phyloP scores from a whole-genome alignment of 2,329 filamentous ascomycete species.

The Coniochaeta sp. region DNA sequence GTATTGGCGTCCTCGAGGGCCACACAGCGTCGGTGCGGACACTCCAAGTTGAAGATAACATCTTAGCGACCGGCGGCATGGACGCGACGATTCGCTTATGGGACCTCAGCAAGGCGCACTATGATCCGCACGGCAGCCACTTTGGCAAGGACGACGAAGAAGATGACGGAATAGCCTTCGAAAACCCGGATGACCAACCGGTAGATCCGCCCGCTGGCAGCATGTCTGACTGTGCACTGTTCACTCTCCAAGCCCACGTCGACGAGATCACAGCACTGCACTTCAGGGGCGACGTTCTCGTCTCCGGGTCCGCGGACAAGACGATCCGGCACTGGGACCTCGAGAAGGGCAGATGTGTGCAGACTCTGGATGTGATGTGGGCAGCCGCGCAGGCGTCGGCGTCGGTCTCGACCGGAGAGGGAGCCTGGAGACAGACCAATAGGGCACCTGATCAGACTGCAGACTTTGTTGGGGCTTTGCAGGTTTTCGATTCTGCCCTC shows the following conservation, averaged over 20 bases:
- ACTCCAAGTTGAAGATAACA: conserved; percentile 90
- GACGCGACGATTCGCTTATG: conserved; percentile 92
- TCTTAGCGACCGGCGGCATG: conserved; percentile 88
- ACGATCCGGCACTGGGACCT: conserved; percentile 97
- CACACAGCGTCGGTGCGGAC: conserved; percentile 91
- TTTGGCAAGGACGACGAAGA: conserved; percentile 48
- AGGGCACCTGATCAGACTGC: conserved; percentile 66
- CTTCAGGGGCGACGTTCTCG: conserved; percentile 80
- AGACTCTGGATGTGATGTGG: conserved; percentile 97
- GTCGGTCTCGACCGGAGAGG: conserved; percentile 53
- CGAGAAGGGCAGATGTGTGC: conserved; percentile 92
- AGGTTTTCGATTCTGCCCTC: conserved; percentile 92
- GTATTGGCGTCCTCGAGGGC: conserved; percentile 85
- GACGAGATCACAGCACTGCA: conserved; percentile 92
- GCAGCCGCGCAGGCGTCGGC: conserved; percentile 84
- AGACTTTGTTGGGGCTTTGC: conserved; percentile 89
- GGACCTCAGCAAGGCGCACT: conserved; percentile 86
- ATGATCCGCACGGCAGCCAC: conserved; percentile 61
- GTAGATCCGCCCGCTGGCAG: conserved; percentile 69
- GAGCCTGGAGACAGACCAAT: conserved; percentile 65
- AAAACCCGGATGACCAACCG: conserved; percentile 59
- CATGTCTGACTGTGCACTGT: conserved; percentile 86
- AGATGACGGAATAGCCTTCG: conserved; percentile 64
- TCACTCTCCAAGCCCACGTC: conserved; percentile 81
- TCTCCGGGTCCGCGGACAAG: conserved; percentile 96